Base-by-base conservation (phyloP, 495 filamentous ascomycete species). In the Trichoderma virens region DNA sequence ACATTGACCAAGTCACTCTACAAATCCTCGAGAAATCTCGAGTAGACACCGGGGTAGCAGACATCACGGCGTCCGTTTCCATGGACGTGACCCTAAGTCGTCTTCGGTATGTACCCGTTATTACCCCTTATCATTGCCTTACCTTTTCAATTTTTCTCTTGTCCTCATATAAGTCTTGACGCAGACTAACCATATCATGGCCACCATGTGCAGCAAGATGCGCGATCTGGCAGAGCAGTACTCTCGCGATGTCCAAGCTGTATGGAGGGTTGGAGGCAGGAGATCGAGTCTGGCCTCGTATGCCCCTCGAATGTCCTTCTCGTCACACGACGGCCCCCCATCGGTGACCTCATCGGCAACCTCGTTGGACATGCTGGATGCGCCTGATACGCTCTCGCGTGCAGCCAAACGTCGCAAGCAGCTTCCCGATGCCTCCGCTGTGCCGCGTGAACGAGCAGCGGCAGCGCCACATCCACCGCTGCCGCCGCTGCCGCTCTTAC, bases 161-260 rank as follows among this genome's bases (percentile, higher is more conserved):
- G 0, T 56, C 2, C 6, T 7, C 51, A 13, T 56, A 1, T 0
- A 30, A 56, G 51, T 27, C 7, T 47, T 8, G 18, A 25, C 20
- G n/a, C n/a, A 47, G 18, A 31, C 56, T 60, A 34, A 60, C 28
- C 23, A 34, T 20, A n/a, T 35, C 3, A 27, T 35, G 16, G 2
- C 35, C 13, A 1, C 8, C 7, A 34, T 2, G 2, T 61, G 31
- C 14, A 61, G 59, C 18, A 35, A 61, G 35, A 61, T 61, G 28
- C 59, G 88, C 86, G 28, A 92, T 87, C 2, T 79, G 72, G 34
- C 84, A 70, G 35, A 92, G 79, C 16, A 92, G 77, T 35, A 25
- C 31, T 61, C 59, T 8, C 30, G 20, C 1, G 59, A 61, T 34
- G 31, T 61, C 35, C 31, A 61, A 27, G 31, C 28, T 1, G 23